A percentile compares a stretch with the other conserved stretches of the same genome.
Conservation (phyloP, 495 filamentous ascomycete genomes). For the Xanthoparmelia taractica region DNA sequence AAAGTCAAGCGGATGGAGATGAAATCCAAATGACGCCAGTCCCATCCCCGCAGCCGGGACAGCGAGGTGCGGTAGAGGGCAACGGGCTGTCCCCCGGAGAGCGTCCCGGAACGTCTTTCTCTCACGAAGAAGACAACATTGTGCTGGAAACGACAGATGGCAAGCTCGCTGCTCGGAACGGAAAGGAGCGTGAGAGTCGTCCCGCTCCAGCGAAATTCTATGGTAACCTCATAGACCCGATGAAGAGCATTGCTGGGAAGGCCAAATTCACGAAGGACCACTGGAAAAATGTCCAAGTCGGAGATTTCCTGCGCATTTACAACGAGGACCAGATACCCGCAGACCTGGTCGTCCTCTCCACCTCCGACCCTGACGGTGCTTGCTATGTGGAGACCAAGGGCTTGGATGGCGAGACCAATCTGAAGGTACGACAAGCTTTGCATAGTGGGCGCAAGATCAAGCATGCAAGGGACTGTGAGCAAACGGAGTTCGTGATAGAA, state of each 20-base stretch:
- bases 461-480: conserved; percentile 88
- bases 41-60: conserved; percentile 64
- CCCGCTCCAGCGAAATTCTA: conserved; percentile 39
- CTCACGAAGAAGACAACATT: conserved; percentile 21
- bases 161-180: conserved; percentile 32
- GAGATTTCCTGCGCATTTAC: conserved; percentile 94
- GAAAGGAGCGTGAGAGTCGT: conserved; percentile 28
- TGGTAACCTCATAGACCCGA: conserved; percentile 59
- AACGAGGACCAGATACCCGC: conserved; percentile 94
- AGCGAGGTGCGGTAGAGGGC: conserved; percentile 20
- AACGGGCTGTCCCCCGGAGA: conserved; percentile 30
- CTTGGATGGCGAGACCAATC: conserved; percentile 93
- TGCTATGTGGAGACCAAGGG: conserved; percentile 99
- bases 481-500: conserved; percentile 76
- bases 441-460: conserved; percentile 75
- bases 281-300: conserved; percentile 95
- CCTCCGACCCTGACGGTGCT: conserved; percentile 87
- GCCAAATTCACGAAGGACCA: conserved; percentile 83
- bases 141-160: conserved; percentile 12
- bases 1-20: conserved; percentile 31
- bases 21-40: conserved; percentile 95
- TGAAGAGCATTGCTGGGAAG: conserved; percentile 49
- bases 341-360: conserved; percentile 91
- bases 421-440: conserved; percentile 90
- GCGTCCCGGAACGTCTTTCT: conserved; percentile 31